phyloP scores from a whole-genome alignment of 306 rosid species.

The Lathyrus tuberosus region DNA sequence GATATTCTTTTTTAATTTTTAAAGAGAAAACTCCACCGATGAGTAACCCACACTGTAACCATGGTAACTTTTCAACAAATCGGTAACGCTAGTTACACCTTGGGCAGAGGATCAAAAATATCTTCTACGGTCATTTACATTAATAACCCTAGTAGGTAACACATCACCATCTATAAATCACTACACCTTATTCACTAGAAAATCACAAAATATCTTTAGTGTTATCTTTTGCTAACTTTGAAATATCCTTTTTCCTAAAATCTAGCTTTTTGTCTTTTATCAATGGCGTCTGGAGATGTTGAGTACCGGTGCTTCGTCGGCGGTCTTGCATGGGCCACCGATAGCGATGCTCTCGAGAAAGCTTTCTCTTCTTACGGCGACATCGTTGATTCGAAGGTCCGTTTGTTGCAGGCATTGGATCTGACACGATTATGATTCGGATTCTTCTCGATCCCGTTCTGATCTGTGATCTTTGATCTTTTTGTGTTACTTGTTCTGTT shows the following conservation, averaged over 20 bases:
- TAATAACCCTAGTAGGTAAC: background rate
- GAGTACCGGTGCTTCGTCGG: constrained; percentile 93
- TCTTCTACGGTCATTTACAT: background rate
- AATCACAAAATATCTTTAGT: background rate
- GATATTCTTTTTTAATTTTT: too few relatives aligned
- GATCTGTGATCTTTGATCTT: constrained; percentile 51
- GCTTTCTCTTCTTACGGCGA: constrained; percentile 74
- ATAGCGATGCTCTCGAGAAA: constrained; percentile 54
- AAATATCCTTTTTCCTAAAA: background rate
- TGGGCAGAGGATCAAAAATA: background rate
- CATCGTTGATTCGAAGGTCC: constrained; percentile 91
- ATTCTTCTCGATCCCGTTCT: constrained; percentile 43
- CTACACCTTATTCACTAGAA: background rate
- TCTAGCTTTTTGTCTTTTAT: background rate
- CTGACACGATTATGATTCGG: constrained; percentile 61
- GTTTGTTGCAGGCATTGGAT: constrained; percentile 82
- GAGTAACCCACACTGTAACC: background rate
- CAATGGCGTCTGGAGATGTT: constrained; percentile 69
- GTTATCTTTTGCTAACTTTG: background rate
- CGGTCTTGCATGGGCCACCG: constrained; percentile 98
- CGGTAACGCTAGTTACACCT: background rate
- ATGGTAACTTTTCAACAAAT: background rate
- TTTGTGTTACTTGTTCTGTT: constrained; percentile 69
- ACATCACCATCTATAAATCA: background rate
- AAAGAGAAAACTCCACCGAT: too few relatives aligned